These are phyloP conservation scores for Russula emetica DNA, from an alignment of 768 basidiomycete genomes.

Conservation along the genomic window DNA sequence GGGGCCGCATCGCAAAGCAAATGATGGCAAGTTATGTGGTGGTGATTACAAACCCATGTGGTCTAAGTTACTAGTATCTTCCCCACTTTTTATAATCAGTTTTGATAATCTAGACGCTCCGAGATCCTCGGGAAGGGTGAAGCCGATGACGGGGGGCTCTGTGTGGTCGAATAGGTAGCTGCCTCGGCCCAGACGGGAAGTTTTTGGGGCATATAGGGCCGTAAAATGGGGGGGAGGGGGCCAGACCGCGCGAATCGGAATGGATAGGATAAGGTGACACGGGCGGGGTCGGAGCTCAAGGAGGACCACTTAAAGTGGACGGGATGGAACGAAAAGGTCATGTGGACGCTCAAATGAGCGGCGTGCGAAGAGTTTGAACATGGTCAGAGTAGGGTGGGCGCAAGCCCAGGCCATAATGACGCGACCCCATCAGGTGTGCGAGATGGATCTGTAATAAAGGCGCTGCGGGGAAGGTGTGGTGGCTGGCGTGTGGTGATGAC, in stretches of 20 bases:
- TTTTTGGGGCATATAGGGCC: neutral
- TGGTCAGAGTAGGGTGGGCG: constrained; percentile 16
- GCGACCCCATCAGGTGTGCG: constrained; percentile 2
- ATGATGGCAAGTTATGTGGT: neutral
- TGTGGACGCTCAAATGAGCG: constrained; percentile 18
- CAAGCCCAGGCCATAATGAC: constrained; percentile 24
- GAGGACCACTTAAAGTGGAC: neutral
- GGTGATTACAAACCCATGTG: constrained; percentile 2
- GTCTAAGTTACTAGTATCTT: too few species aligned
- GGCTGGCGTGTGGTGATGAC: constrained; percentile 14
- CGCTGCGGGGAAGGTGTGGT: constrained; percentile 23
- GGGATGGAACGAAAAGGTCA: constrained; percentile 9
- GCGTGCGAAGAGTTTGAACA: constrained; percentile 19
- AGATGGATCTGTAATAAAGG: constrained; percentile 10
- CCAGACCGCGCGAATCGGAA: constrained; percentile 11
- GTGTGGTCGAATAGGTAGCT: neutral
- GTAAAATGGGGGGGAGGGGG: neutral
- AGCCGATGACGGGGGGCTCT: neutral
- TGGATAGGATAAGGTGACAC: constrained; percentile 5
- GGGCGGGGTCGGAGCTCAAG: constrained; percentile 8
- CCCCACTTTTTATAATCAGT: neutral
- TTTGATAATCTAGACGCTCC: constrained; percentile 13
- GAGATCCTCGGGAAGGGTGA: constrained; percentile 20
- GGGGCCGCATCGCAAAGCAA: neutral
- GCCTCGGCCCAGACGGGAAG: neutral